Conservation (phyloP, 1,284 basidiomycete species). For the Sporisorium graminicola region DNA sequence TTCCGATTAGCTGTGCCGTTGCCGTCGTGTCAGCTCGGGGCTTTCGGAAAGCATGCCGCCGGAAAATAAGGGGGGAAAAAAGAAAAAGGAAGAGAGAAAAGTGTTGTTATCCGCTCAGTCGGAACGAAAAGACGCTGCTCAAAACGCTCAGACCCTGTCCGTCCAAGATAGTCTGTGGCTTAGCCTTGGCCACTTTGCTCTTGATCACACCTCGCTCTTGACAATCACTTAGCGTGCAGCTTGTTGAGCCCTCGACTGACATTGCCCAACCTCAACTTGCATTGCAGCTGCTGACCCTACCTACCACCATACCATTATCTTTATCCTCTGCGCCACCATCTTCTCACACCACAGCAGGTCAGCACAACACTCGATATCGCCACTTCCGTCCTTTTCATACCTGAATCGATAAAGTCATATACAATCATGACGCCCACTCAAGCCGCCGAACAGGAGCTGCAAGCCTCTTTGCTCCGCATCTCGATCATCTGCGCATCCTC, state of each 20-base stretch:
- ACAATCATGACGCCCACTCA: constrained; percentile 12
- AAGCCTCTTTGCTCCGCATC: constrained; percentile 59
- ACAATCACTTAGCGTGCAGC: too few relatives aligned
- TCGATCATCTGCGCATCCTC: constrained; percentile 64
- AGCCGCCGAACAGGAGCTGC: constrained; percentile 47
- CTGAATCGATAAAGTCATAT: too few relatives aligned
- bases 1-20: not conserved
- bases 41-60: not conserved
- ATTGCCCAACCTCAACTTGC: not conserved
- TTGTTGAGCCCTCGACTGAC: too few relatives aligned
- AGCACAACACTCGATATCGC: not conserved
- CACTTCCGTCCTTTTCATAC: too few relatives aligned
- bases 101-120: too few relatives aligned
- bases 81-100: not conserved
- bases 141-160: too few relatives aligned
- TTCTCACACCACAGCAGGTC: not conserved
- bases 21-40: not conserved
- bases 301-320: not conserved
- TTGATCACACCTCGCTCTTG: not conserved
- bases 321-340: not conserved
- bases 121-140: too few relatives aligned
- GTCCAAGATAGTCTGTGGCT: too few relatives aligned
- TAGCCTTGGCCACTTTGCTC: not conserved
- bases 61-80: not conserved
- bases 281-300: not conserved